Percentiles rank a stretch among this genome's conserved stretches.
Evolutionary conservation across 441 rosid genomes (phyloP).

Genomic region (Syzygium syzygioides): DNA sequence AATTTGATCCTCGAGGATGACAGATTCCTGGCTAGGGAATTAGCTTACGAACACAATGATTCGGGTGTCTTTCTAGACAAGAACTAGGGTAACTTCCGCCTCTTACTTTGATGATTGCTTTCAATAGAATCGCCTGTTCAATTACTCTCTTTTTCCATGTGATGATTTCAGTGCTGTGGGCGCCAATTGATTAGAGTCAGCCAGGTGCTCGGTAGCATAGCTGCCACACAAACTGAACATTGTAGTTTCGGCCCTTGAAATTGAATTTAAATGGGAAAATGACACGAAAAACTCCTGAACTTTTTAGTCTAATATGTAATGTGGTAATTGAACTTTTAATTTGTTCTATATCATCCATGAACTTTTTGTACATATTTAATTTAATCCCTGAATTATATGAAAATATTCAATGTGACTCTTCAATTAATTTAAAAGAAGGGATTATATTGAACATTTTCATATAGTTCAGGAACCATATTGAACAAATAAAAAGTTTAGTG

Average conservation of each 20-base stretch:
- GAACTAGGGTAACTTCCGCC: not conserved
- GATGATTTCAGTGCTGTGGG: not conserved
- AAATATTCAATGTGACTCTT: too few species aligned
- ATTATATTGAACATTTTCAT: too few species aligned
- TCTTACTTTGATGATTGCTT: not conserved
- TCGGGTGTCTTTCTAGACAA: not conserved
- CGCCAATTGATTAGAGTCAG: not conserved
- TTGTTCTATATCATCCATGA: too few species aligned
- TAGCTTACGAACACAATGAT: not conserved
- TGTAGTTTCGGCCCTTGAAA: not conserved
- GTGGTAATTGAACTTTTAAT: too few species aligned
- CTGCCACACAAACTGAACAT: not conserved
- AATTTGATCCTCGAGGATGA: not conserved
- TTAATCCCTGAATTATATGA: too few species aligned
- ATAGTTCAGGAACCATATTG: too few species aligned
- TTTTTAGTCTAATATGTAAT: too few species aligned
- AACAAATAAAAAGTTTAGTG: too few species aligned
- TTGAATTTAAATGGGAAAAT: not conserved
- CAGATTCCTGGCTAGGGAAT: not conserved
- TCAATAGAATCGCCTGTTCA: not conserved
- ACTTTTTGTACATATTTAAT: too few species aligned
- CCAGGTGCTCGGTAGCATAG: not conserved
- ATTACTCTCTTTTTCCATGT: not conserved
- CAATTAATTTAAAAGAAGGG: too few species aligned
- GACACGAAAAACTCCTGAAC: too few species aligned